A percentile compares a stretch with the other conserved stretches of the same genome.
Evolutionary conservation across 306 rosid genomes (phyloP).

Genomic region (Acacia confusa): DNA sequence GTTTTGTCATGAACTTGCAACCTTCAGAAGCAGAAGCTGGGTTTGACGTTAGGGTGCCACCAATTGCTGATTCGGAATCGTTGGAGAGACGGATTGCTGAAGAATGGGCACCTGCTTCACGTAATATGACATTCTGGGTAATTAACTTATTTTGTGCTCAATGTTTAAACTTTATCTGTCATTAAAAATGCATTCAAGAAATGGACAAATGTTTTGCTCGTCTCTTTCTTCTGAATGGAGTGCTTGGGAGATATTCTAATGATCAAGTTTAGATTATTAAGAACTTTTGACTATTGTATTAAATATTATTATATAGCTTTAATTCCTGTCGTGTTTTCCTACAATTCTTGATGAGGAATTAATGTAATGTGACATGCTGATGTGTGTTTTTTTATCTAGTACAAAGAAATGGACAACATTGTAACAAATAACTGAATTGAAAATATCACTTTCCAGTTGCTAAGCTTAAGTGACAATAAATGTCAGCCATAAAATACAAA

Average conservation of each 20-base stretch:
- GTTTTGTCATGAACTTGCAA: conserved; percentile 97
- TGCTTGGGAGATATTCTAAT: background rate
- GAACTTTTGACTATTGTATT: background rate
- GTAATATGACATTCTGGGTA: conserved; percentile 88
- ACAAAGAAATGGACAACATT: background rate
- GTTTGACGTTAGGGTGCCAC: conserved; percentile 87
- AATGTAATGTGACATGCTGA: conserved; percentile 1
- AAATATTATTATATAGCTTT: background rate
- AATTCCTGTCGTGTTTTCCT: background rate
- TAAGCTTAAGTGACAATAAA: background rate
- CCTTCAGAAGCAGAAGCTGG: conserved; percentile 99
- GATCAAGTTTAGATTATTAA: background rate
- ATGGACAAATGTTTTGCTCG: conserved; percentile 7
- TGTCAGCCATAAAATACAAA: background rate
- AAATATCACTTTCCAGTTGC: conserved; percentile 13
- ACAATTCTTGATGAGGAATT: conserved; percentile 6
- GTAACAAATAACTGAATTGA: background rate
- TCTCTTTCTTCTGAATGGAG: conserved; percentile 3
- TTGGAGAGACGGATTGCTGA: conserved; percentile 63
- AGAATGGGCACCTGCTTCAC: conserved; percentile 76
- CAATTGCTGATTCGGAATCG: conserved; percentile 58
- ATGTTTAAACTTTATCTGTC: conserved; percentile 18
- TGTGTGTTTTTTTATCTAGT: conserved; percentile 4
- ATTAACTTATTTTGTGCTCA: conserved; percentile 16
- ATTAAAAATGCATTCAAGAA: background rate